Conservation (phyloP, 2,329 filamentous ascomycete species). For the Phaeosphaeriaceae sp. region DNA sequence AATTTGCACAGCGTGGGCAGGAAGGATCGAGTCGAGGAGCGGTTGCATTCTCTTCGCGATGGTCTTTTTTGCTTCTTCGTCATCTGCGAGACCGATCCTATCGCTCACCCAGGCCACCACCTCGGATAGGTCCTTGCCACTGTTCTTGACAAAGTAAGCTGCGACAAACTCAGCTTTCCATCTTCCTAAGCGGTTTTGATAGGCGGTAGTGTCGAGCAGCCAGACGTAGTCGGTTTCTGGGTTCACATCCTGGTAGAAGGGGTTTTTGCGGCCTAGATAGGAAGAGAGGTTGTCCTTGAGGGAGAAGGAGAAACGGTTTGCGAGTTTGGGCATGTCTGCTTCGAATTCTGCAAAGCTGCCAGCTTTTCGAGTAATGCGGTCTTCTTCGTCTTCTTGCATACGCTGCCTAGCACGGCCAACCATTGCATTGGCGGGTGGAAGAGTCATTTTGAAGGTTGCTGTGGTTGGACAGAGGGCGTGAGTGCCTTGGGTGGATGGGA, state of each 20-base stretch:
- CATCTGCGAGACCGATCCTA: constrained; percentile 66
- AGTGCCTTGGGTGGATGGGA: constrained; percentile 31
- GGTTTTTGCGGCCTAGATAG: constrained; percentile 48
- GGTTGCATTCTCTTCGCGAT: constrained; percentile 74
- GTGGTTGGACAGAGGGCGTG: constrained; percentile 10
- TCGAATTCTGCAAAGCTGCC: constrained; percentile 45
- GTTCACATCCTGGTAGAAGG: constrained; percentile 56
- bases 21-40: constrained; percentile 77
- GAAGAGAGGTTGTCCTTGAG: constrained; percentile 49
- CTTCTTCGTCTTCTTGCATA: constrained; percentile 41
- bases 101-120: constrained; percentile 74
- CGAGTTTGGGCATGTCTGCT: constrained; percentile 44
- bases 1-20: constrained; percentile 71
- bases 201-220: constrained; percentile 90
- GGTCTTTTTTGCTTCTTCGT: constrained; percentile 59
- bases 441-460: constrained; percentile 35
- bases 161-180: constrained; percentile 88
- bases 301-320: constrained; percentile 42
- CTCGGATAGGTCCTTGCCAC: constrained; percentile 69
- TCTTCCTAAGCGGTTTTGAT: constrained; percentile 56
- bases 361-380: constrained; percentile 36
- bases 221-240: constrained; percentile 76
- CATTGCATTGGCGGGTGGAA: constrained; percentile 30
- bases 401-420: constrained; percentile 39
- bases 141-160: constrained; percentile 77